Percentiles rank a stretch among this genome's conserved stretches.
Evolutionary conservation across 2,329 filamentous ascomycete genomes (phyloP).

Genomic region (Xylariaceae sp.): DNA sequence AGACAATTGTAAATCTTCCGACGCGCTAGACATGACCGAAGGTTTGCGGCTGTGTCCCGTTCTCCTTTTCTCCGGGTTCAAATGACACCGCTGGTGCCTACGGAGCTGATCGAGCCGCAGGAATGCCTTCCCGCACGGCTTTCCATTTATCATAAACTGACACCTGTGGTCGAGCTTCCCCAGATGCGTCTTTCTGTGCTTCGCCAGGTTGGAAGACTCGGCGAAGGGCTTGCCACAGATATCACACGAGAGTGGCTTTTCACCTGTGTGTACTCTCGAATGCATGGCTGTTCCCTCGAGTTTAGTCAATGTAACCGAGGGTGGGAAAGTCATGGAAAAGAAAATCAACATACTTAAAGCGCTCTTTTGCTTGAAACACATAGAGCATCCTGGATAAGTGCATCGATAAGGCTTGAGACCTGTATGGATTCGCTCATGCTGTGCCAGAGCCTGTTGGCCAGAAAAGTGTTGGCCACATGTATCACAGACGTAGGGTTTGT

Average conservation of each 20-base stretch:
- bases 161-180: conserved; percentile 48
- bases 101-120: conserved; percentile 56
- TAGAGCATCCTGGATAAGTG: conserved; percentile 42
- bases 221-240: conserved; percentile 55
- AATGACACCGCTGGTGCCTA: conserved; percentile 39
- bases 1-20: not conserved
- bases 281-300: conserved; percentile 55
- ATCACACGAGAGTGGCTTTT: conserved; percentile 56
- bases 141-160: conserved; percentile 21
- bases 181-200: conserved; percentile 58
- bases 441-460: conserved; percentile 60
- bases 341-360: conserved; percentile 50
- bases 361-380: conserved; percentile 61
- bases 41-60: conserved; percentile 1
- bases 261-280: conserved; percentile 58
- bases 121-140: conserved; percentile 52
- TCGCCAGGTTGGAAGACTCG: conserved; percentile 62
- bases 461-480: conserved; percentile 56
- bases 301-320: conserved; percentile 1
- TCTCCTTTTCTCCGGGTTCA: conserved; percentile 5
- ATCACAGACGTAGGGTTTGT: conserved; percentile 53
- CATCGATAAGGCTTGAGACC: conserved; percentile 60
- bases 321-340: not conserved
- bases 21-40: conserved; percentile 3
- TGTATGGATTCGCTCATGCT: conserved; percentile 62